These are phyloP conservation scores for Ganoderma lingzhi DNA, from an alignment of 1,284 basidiomycete genomes.

Conservation along the genomic window DNA sequence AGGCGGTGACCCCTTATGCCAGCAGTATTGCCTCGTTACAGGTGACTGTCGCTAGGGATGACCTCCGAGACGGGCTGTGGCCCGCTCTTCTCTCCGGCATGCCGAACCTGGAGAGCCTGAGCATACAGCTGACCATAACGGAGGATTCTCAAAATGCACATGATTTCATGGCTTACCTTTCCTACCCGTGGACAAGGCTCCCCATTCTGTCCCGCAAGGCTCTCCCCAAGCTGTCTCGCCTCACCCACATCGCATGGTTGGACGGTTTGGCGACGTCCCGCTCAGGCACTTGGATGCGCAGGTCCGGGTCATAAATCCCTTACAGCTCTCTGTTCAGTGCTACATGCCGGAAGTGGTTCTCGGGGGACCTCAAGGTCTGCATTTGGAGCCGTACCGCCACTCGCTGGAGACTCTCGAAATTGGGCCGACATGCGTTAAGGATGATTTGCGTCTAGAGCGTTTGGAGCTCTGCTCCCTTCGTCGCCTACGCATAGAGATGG, in stretches of 20 bases:
- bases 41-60: background rate
- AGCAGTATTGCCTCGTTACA: background rate
- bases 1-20: background rate
- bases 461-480: background rate
- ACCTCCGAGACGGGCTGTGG: background rate
- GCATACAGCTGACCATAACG: background rate
- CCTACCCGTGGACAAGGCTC: background rate
- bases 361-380: background rate
- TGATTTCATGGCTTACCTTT: background rate
- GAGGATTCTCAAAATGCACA: background rate
- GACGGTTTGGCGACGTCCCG: background rate
- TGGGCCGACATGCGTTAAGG: background rate
- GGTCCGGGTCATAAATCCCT: background rate
- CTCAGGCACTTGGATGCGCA: background rate
- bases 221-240: background rate
- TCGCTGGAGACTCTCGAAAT: background rate
- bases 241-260: background rate
- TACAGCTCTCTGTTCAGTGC: background rate
- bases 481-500: background rate
- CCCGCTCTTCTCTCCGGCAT: background rate
- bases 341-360: background rate
- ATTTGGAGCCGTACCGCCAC: background rate
- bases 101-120: background rate
- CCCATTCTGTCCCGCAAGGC: background rate
- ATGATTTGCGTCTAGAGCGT: background rate